phyloP scores from a whole-genome alignment of 2,329 filamentous ascomycete species.

The Cadophora gregata region DNA sequence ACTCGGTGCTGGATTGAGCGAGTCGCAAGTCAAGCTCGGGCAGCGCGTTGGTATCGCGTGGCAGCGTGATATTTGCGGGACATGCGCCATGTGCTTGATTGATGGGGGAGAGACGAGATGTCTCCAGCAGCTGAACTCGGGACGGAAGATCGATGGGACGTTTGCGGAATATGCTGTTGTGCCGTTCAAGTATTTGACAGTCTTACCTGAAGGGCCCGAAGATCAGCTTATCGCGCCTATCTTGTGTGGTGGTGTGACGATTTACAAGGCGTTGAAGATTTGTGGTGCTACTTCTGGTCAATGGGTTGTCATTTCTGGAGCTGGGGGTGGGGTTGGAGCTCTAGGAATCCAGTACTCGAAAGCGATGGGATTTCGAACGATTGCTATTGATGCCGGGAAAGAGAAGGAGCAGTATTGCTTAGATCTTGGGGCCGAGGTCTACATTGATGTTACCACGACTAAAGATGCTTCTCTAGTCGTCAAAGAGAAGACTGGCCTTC shows the following conservation, averaged over 20 bases:
- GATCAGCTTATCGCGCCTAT: constrained; percentile 64
- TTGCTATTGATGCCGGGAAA: constrained; percentile 40
- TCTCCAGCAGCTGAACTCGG: constrained; percentile 44
- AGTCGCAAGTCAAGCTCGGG: constrained; percentile 60
- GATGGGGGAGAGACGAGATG: constrained; percentile 48
- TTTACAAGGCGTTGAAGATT: constrained; percentile 68
- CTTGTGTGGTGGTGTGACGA: constrained; percentile 77
- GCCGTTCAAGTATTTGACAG: constrained; percentile 61
- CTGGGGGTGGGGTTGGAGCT: constrained; percentile 37
- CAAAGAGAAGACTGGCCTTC: constrained; percentile 8
- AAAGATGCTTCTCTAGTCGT: constrained; percentile 43
- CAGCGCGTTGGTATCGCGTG: constrained; percentile 69
- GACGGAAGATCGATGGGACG: constrained; percentile 41
- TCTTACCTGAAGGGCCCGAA: constrained; percentile 55
- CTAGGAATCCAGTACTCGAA: constrained; percentile 37
- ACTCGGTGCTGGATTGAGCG: constrained; percentile 62
- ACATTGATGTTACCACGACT: constrained; percentile 32
- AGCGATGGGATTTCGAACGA: constrained; percentile 32
- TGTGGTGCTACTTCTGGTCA: constrained; percentile 46
- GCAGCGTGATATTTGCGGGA: constrained; percentile 27
- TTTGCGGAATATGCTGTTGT: constrained; percentile 51
- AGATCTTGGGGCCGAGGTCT: constrained; percentile 35
- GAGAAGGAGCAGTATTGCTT: constrained; percentile 33
- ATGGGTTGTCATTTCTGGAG: constrained; percentile 38
- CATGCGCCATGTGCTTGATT: constrained; percentile 47